phyloP scores from a whole-genome alignment of 1,139 yeast genomes.

The Taphrina communis region DNA sequence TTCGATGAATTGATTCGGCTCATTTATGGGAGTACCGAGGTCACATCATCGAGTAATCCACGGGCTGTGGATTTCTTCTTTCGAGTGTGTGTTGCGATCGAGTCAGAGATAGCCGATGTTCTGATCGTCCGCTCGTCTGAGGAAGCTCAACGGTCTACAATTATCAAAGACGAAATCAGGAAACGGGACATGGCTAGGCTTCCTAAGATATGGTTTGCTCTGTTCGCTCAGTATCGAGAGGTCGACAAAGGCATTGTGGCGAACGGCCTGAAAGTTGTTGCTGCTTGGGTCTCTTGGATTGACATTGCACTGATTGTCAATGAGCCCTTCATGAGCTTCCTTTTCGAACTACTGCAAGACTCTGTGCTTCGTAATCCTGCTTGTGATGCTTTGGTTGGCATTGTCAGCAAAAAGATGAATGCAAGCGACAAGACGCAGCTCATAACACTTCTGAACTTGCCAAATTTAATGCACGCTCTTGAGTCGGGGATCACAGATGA shows the following conservation, averaged over 20 bases:
- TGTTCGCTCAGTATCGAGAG: conserved; percentile 53
- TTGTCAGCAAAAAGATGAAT: conserved; percentile 89
- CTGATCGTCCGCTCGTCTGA: conserved; percentile 69
- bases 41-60: conserved; percentile 52
- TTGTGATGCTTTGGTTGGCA: conserved; percentile 76
- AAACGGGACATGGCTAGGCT: conserved; percentile 72
- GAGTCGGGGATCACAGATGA: conserved; percentile 56
- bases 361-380: conserved; percentile 62
- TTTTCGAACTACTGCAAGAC: conserved; percentile 67
- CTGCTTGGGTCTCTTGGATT: conserved; percentile 92
- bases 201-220: conserved; percentile 70
- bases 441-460: conserved; percentile 69
- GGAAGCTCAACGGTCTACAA: conserved; percentile 67
- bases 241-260: conserved; percentile 60
- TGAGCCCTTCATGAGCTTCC: conserved; percentile 64
- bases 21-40: conserved; percentile 47
- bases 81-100: conserved; percentile 74
- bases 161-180: conserved; percentile 81
- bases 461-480: conserved; percentile 58
- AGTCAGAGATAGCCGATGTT: conserved; percentile 92
- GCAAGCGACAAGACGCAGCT: conserved; percentile 83
- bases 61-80: conserved; percentile 76
- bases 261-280: conserved; percentile 70
- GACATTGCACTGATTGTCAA: conserved; percentile 81
- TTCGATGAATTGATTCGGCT: conserved; percentile 66